phyloP scores from a whole-genome alignment of 257 asterid species.

The Solanum clarkiae region DNA sequence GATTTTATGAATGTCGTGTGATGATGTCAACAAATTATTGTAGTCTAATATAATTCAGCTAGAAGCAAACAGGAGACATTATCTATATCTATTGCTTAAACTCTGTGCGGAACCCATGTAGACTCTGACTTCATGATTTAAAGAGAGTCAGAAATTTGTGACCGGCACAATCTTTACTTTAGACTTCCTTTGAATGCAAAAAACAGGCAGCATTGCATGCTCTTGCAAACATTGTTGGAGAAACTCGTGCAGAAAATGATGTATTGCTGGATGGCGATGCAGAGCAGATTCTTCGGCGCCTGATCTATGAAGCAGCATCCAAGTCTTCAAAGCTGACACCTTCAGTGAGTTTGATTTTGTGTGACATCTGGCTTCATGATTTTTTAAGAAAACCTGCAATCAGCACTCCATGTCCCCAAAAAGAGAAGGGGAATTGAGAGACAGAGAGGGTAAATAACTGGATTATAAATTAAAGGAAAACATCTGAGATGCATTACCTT shows the following conservation, averaged over 20 bases:
- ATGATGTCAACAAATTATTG: not conserved
- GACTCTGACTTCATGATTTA: not conserved
- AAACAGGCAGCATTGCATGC: slow-evolving; percentile 89
- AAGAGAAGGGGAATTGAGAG: not conserved
- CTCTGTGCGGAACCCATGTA: not conserved
- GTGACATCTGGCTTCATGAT: not conserved
- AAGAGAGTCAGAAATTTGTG: not conserved
- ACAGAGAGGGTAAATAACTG: not conserved
- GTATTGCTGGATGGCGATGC: slow-evolving; percentile 45
- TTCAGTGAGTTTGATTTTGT: slow-evolving; percentile 42
- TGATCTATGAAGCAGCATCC: slow-evolving; percentile 72
- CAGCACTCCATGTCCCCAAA: not conserved
- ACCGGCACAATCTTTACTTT: not conserved
- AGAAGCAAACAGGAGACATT: not conserved
- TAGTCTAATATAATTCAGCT: not conserved
- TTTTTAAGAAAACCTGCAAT: not conserved
- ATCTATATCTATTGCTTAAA: not conserved
- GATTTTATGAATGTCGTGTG: not conserved
- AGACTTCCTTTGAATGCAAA: not conserved
- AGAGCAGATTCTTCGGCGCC: slow-evolving; percentile 60
- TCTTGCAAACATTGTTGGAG: slow-evolving; percentile 77
- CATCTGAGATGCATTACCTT: not conserved
- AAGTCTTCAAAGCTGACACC: slow-evolving; percentile 73
- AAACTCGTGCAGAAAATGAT: slow-evolving; percentile 40
- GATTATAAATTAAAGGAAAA: not conserved